Percentiles rank a stretch among this genome's conserved stretches.
phyloP scores from a whole-genome alignment of 2,329 filamentous ascomycete species.

The Phoma sp. region DNA sequence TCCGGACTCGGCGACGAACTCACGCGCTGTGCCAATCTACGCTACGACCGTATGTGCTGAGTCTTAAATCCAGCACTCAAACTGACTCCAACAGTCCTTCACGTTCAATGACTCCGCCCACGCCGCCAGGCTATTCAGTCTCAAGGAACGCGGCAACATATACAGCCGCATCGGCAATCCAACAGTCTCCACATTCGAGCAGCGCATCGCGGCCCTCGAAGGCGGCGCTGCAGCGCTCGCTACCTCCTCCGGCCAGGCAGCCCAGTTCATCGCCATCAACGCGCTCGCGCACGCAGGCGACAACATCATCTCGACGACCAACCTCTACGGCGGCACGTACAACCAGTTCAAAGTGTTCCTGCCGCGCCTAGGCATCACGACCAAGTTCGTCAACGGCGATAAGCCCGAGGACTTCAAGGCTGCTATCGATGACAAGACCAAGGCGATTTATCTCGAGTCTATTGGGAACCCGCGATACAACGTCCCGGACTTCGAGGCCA shows the following conservation, averaged over 20 bases:
- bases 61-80: not conserved
- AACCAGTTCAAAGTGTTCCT: slow-evolving; percentile 96
- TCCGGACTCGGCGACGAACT: slow-evolving; percentile 80
- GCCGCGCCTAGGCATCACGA: slow-evolving; percentile 82
- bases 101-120: slow-evolving; percentile 96
- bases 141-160: slow-evolving; percentile 97
- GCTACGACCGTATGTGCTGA: slow-evolving; percentile 72
- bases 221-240: slow-evolving; percentile 88
- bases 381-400: slow-evolving; percentile 87
- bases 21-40: slow-evolving; percentile 94
- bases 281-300: slow-evolving; percentile 87
- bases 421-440: slow-evolving; percentile 90
- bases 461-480: slow-evolving; percentile 96
- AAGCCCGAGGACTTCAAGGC: slow-evolving; percentile 77
- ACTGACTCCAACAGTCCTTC: slow-evolving; percentile 67
- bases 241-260: slow-evolving; percentile 83
- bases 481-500: slow-evolving; percentile 86
- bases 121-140: slow-evolving; percentile 90
- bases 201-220: slow-evolving; percentile 93
- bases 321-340: slow-evolving; percentile 90
- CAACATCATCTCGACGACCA: slow-evolving; percentile 90
- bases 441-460: slow-evolving; percentile 83
- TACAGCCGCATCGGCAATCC: slow-evolving; percentile 86
- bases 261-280: slow-evolving; percentile 88
- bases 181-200: slow-evolving; percentile 80